Evolutionary conservation across 371 early-diverging fungal genomes (phyloP).

Genomic region (Mucor lusitanicus): DNA sequence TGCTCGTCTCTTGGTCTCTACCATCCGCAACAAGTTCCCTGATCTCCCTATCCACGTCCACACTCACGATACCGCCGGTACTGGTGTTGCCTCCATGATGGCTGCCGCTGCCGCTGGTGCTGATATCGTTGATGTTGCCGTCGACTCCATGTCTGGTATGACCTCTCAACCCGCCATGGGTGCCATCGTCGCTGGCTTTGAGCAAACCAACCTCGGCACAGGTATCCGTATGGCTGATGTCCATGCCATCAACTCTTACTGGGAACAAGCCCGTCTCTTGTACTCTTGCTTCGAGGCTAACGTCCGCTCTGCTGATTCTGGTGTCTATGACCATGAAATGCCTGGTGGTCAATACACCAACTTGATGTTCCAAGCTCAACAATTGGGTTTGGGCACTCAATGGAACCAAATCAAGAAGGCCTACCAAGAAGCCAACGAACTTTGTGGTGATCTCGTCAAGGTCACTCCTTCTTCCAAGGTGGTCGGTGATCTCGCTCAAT

Average conservation of each 20-base stretch:
- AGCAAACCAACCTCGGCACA: slow-evolving; percentile 73
- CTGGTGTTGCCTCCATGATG: slow-evolving; percentile 92
- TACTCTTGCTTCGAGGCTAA: slow-evolving; percentile 94
- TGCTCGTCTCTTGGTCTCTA: slow-evolving; percentile 77
- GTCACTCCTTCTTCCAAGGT: slow-evolving; percentile 97
- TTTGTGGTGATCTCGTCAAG: slow-evolving; percentile 95
- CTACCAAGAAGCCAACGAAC: slow-evolving; percentile 84
- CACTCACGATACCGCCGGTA: slow-evolving; percentile 96
- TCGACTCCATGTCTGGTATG: slow-evolving; percentile 91
- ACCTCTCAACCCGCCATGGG: slow-evolving; percentile 97
- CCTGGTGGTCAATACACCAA: slow-evolving; percentile 97
- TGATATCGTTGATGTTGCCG: slow-evolving; percentile 89
- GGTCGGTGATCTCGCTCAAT: slow-evolving; percentile 95
- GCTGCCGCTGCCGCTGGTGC: slow-evolving; percentile 92
- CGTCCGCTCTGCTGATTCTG: slow-evolving; percentile 82
- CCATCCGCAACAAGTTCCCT: slow-evolving; percentile 84
- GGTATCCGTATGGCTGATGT: slow-evolving; percentile 80
- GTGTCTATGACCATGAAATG: slow-evolving; percentile 94
- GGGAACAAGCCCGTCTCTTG: slow-evolving; percentile 91
- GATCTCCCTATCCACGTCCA: slow-evolving; percentile 92
- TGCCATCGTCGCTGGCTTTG: slow-evolving; percentile 82
- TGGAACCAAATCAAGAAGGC: slow-evolving; percentile 93
- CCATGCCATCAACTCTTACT: slow-evolving; percentile 85
- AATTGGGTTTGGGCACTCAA: slow-evolving; percentile 86
- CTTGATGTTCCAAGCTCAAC: slow-evolving; percentile 92